Evolutionary conservation across 2,329 filamentous ascomycete genomes (phyloP).

Genomic region (Pseudofabraea citricarpa): DNA sequence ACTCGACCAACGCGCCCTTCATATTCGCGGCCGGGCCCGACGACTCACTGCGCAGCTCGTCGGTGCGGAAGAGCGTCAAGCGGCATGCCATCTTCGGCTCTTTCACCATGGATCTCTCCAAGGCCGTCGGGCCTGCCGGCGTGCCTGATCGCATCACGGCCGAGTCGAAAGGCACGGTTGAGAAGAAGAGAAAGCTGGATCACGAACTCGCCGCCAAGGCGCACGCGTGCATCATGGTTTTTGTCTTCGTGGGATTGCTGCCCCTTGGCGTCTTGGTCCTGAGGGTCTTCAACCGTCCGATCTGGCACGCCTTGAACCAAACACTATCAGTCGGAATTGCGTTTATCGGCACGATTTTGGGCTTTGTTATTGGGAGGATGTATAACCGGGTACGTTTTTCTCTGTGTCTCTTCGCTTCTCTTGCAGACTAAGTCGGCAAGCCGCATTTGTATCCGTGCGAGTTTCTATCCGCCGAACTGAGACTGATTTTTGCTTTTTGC

Average conservation of each 20-base stretch:
- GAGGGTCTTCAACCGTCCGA: conserved; percentile 44
- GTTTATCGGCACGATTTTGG: conserved; percentile 45
- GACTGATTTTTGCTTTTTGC: not conserved
- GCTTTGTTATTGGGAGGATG: conserved; percentile 40
- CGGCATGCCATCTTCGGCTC: conserved; percentile 48
- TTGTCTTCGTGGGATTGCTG: conserved; percentile 49
- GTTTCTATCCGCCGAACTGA: too few species aligned
- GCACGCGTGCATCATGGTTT: conserved; percentile 46
- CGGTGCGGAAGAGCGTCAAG: conserved; percentile 38
- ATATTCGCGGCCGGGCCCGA: conserved; percentile 52
- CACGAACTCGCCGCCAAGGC: conserved; percentile 21
- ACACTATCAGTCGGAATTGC: conserved; percentile 41
- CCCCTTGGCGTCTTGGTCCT: conserved; percentile 51
- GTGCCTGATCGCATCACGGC: conserved; percentile 36
- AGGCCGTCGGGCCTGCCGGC: conserved; percentile 41
- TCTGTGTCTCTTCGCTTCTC: too few species aligned
- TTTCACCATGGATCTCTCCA: conserved; percentile 51
- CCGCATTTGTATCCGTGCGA: too few species aligned
- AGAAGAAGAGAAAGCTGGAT: conserved; percentile 32
- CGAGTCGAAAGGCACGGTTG: conserved; percentile 28
- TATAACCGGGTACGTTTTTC: conserved; percentile 56
- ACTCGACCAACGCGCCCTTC: conserved; percentile 41
- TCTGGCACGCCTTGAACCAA: conserved; percentile 52
- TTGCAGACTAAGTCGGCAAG: too few species aligned
- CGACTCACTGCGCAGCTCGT: conserved; percentile 38